A percentile compares a stretch with the other conserved stretches of the same genome.
Evolutionary conservation across 768 basidiomycete species (phyloP).

Genomic region (Mrakia frigida): DNA sequence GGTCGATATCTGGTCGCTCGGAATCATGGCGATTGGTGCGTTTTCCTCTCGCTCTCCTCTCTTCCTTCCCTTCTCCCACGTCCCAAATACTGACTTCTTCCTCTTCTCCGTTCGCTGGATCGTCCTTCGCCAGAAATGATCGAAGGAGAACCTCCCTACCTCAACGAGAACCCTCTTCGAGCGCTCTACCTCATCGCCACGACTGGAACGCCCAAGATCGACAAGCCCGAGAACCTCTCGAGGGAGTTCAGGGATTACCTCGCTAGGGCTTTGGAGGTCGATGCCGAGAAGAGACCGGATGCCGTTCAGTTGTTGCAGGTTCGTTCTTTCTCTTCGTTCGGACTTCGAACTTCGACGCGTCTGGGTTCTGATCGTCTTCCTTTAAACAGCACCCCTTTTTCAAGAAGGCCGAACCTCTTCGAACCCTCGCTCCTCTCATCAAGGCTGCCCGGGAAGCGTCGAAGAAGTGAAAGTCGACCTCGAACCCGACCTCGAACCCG

Average conservation of each 20-base stretch:
- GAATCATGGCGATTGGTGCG: slow-evolving; percentile 64
- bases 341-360: neutral
- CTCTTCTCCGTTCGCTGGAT: slow-evolving; percentile 18
- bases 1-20: slow-evolving; percentile 95
- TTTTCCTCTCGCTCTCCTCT: neutral
- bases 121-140: slow-evolving; percentile 70
- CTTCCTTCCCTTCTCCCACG: neutral
- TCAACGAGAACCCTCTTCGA: slow-evolving; percentile 84
- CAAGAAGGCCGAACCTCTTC: slow-evolving; percentile 75
- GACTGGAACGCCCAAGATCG: slow-evolving; percentile 92
- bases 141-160: slow-evolving; percentile 92
- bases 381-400: slow-evolving; percentile 73
- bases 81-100: no score
- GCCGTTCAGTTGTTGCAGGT: slow-evolving; percentile 76
- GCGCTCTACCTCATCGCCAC: slow-evolving; percentile 97
- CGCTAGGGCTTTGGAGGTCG: slow-evolving; percentile 81
- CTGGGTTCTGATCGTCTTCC: neutral
- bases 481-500: neutral
- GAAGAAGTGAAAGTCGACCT: neutral
- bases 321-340: slow-evolving; percentile 37
- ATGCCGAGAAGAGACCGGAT: slow-evolving; percentile 85
- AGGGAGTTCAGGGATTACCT: slow-evolving; percentile 84
- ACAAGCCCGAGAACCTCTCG: slow-evolving; percentile 75
- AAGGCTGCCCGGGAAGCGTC: slow-evolving; percentile 67
- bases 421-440: slow-evolving; percentile 80